A percentile compares a stretch with the other conserved stretches of the same genome.
phyloP scores from a whole-genome alignment of 164 flowering plant species.

The Saururus chinensis region DNA sequence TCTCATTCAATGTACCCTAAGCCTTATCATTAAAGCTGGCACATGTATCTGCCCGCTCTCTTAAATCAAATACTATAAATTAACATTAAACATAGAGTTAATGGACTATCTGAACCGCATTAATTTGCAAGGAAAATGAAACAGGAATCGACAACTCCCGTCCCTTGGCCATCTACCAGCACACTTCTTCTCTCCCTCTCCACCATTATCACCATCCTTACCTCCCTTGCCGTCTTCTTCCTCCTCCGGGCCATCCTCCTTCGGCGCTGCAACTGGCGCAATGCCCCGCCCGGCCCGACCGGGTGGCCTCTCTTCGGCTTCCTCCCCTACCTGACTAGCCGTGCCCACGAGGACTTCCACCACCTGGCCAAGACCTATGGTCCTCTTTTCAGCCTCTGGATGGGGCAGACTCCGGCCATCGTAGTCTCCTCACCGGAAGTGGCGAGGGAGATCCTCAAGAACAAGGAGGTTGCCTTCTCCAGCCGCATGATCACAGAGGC shows the following conservation, averaged over 20 bases:
- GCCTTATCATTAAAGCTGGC: no score
- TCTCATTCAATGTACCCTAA: no score
- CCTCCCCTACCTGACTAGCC: conserved; percentile 18
- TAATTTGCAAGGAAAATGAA: no score
- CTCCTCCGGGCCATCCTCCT: conserved; percentile 9
- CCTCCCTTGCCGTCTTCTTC: conserved; percentile 6
- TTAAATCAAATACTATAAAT: no score
- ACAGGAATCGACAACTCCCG: no score
- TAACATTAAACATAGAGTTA: no score
- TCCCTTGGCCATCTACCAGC: neutral
- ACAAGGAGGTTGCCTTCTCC: conserved; percentile 17
- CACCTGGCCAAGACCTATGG: conserved; percentile 15
- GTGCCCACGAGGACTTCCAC: conserved; percentile 20
- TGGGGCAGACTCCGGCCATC: conserved; percentile 24
- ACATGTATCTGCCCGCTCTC: no score
- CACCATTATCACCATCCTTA: conserved; percentile 2
- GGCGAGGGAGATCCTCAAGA: conserved; percentile 17
- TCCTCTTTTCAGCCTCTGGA: conserved; percentile 18
- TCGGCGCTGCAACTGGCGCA: conserved; percentile 13
- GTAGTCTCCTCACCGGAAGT: conserved; percentile 23
- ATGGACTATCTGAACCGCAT: no score
- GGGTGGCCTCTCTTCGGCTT: conserved; percentile 21
- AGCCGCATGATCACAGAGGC: conserved; percentile 27
- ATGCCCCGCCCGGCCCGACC: conserved; percentile 18
- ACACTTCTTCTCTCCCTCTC: conserved; percentile 3